A percentile compares a stretch with the other conserved stretches of the same genome.
These are phyloP conservation scores for Tuber magnatum DNA, from an alignment of 495 filamentous ascomycete genomes.

Conservation along the genomic window DNA sequence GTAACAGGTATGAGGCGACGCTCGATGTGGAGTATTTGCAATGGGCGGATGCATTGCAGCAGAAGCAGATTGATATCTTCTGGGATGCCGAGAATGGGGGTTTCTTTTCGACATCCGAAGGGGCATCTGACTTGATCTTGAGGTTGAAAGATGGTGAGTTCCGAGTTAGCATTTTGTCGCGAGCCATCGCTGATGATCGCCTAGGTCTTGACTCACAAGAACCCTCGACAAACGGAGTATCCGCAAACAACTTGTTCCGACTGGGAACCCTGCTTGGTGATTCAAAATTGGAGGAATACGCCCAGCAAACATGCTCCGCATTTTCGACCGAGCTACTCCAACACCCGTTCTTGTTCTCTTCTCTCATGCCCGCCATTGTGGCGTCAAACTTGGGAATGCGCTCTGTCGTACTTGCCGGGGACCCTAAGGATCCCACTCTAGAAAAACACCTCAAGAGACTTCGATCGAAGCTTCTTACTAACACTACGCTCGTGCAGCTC, in stretches of 20 bases:
- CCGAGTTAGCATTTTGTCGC: constrained; percentile 2
- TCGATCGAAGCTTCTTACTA: constrained; percentile 39
- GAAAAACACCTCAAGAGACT: constrained; percentile 38
- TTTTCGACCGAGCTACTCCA: constrained; percentile 88
- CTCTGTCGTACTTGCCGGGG: constrained; percentile 43
- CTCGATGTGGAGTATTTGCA: constrained; percentile 70
- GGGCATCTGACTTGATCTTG: constrained; percentile 66
- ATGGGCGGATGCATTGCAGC: constrained; percentile 79
- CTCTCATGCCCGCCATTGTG: constrained; percentile 68
- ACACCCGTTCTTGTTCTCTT: constrained; percentile 80
- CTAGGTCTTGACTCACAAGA: constrained; percentile 80
- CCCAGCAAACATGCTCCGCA: constrained; percentile 66
- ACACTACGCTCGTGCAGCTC: constrained; percentile 42
- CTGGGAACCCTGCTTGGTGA: constrained; percentile 65
- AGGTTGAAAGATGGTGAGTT: constrained; percentile 67
- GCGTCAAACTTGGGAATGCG: constrained; percentile 57
- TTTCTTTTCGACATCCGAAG: constrained; percentile 77
- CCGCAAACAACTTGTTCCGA: constrained; percentile 74
- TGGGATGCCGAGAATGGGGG: constrained; percentile 58
- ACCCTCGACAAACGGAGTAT: constrained; percentile 79
- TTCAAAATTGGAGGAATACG: constrained; percentile 55
- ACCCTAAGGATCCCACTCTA: constrained; percentile 45
- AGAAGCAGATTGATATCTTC: constrained; percentile 62
- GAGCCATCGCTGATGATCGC: neutral
- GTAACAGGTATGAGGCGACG: constrained; percentile 62